These are phyloP conservation scores for Rhodotorula sp. DNA, from an alignment of 1,284 basidiomycete species.

Conservation along the genomic window DNA sequence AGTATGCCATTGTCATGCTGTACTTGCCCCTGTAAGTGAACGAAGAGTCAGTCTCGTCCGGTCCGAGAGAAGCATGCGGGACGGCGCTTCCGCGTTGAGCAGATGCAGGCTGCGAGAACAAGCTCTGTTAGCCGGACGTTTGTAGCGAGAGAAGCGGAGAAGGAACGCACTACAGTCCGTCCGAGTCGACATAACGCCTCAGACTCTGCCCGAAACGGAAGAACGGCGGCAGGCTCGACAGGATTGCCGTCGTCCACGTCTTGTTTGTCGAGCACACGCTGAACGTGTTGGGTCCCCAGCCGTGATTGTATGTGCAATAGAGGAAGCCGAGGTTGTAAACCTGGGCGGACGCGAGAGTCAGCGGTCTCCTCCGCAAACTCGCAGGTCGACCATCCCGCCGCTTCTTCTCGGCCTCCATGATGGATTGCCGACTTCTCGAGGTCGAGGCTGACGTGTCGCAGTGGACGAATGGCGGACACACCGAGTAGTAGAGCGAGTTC, in stretches of 20 bases:
- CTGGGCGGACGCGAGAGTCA: neutral
- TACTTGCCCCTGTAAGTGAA: constrained; percentile 32
- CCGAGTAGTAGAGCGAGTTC: constrained; percentile 38
- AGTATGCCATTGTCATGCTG: constrained; percentile 26
- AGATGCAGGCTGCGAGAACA: constrained; percentile 22
- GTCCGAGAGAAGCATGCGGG: neutral
- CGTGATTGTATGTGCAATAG: constrained; percentile 34
- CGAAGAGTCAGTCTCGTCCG: neutral
- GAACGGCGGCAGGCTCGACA: constrained; percentile 33
- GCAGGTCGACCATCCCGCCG: too few species aligned
- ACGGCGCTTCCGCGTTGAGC: constrained; percentile 28
- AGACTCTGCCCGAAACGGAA: constrained; percentile 37
- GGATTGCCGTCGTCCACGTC: constrained; percentile 37
- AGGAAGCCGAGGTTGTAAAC: constrained; percentile 36
- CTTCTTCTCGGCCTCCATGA: too few species aligned
- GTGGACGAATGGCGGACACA: neutral
- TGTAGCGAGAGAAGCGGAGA: neutral
- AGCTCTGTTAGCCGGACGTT: neutral
- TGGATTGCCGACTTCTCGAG: neutral
- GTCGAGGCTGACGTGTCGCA: neutral
- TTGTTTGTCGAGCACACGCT: constrained; percentile 34
- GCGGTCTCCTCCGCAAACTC: neutral
- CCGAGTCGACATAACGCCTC: constrained; percentile 41
- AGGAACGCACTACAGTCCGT: constrained; percentile 21
- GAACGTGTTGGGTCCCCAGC: constrained; percentile 26